Conservation (phyloP, 225 moss, liverwort and hornwort species). For the Physcomitrellopsis africana region DNA sequence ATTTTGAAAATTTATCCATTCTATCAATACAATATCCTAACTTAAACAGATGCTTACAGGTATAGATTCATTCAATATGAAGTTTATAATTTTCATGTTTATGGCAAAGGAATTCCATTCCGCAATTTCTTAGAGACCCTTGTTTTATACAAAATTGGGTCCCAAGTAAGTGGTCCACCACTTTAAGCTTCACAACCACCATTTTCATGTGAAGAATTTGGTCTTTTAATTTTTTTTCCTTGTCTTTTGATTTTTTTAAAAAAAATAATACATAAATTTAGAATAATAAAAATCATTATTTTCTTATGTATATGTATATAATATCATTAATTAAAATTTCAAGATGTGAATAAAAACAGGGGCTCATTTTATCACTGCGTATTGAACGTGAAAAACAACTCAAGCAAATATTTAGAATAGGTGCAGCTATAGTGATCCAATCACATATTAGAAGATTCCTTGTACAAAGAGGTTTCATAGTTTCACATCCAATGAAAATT, state of each 20-base stretch:
- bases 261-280: neutral
- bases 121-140: slow-evolving; percentile 78
- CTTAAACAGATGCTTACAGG: slow-evolving; percentile 29
- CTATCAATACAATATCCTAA: neutral
- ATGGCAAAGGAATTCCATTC: slow-evolving; percentile 74
- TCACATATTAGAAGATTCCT: slow-evolving; percentile 44
- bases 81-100: slow-evolving; percentile 71
- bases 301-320: too few relatives aligned
- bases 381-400: slow-evolving; percentile 65
- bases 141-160: slow-evolving; percentile 82
- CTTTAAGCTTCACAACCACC: too few relatives aligned
- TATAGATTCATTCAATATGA: slow-evolving; percentile 80
- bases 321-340: too few relatives aligned
- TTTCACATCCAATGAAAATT: slow-evolving; percentile 42
- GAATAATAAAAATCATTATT: neutral
- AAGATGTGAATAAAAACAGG: slow-evolving; percentile 41
- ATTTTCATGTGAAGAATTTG: too few relatives aligned
- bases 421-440: slow-evolving; percentile 58
- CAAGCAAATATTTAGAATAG: slow-evolving; percentile 43
- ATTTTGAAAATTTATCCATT: too few relatives aligned
- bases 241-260: too few relatives aligned
- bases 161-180: slow-evolving; percentile 53
- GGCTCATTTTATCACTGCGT: slow-evolving; percentile 53
- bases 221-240: too few relatives aligned
- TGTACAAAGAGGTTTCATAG: slow-evolving; percentile 47